These are phyloP conservation scores for Mikania micrantha DNA, from an alignment of 129 eudicot species.

Conservation along the genomic window DNA sequence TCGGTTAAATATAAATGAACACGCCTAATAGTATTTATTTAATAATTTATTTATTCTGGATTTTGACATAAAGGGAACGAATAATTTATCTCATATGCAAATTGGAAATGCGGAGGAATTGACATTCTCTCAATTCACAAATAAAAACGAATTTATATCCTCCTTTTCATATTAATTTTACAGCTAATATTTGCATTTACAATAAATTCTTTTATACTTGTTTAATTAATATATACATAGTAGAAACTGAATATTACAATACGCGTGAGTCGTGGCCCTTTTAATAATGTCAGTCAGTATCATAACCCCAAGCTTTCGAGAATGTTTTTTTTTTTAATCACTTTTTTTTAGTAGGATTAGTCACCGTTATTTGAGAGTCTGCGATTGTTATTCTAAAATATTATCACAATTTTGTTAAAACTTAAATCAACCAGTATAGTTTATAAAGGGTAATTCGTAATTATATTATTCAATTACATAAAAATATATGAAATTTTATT, in stretches of 20 bases:
- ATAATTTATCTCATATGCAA: slow-evolving; percentile 13
- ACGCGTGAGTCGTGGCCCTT: slow-evolving; percentile 27
- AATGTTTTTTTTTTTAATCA: background rate
- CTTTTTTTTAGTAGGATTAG: no score
- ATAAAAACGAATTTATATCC: slow-evolving; percentile 2
- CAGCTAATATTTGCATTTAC: slow-evolving; percentile 17
- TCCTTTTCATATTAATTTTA: slow-evolving; percentile 23
- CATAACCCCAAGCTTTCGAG: background rate
- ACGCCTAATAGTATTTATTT: background rate
- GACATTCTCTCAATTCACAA: slow-evolving; percentile 9
- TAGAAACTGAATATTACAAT: slow-evolving; percentile 16
- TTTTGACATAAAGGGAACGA: slow-evolving; percentile 9
- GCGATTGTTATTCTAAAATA: no score
- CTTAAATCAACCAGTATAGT: background rate
- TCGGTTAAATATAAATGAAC: no score
- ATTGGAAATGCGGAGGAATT: slow-evolving; percentile 23
- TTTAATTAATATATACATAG: background rate
- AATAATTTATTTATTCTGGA: slow-evolving; percentile 5
- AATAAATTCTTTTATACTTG: background rate
- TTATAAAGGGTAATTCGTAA: background rate
- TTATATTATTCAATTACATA: no score
- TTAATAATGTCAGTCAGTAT: background rate
- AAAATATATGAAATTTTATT: no score
- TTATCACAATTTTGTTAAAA: background rate
- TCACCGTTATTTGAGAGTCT: no score